Conservation (phyloP, 2,329 filamentous ascomycete species). For the Fusarium staphyleae region DNA sequence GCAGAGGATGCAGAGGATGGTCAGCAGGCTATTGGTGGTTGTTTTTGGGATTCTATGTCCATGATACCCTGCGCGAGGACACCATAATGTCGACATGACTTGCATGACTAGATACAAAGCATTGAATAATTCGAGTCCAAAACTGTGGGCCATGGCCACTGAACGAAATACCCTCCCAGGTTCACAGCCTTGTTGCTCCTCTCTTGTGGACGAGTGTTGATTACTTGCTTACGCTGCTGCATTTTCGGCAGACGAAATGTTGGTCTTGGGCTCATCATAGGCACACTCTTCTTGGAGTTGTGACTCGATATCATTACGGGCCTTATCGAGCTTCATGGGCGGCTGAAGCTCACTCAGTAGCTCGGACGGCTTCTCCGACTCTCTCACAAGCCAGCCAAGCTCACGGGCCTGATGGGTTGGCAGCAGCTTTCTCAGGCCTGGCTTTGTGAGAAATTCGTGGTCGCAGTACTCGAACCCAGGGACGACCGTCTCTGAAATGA, state of each 20-base stretch:
- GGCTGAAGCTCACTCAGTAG: background rate
- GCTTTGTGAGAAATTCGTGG: slow-evolving; percentile 68
- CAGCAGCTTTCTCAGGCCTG: slow-evolving; percentile 60
- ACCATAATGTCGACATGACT: slow-evolving; percentile 35
- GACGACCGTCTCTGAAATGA: slow-evolving; percentile 73
- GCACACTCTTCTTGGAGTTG: background rate
- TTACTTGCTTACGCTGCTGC: background rate
- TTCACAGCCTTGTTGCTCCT: background rate
- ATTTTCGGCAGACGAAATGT: background rate
- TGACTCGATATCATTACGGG: background rate
- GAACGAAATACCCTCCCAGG: background rate
- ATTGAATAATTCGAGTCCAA: slow-evolving; percentile 12
- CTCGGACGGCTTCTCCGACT: slow-evolving; percentile 10
- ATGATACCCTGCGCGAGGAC: slow-evolving; percentile 37
- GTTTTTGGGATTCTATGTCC: slow-evolving; percentile 26
- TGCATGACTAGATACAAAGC: slow-evolving; percentile 33
- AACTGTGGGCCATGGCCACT: background rate
- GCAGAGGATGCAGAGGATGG: slow-evolving; percentile 4
- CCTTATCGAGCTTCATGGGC: background rate
- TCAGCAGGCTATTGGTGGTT: slow-evolving; percentile 10
- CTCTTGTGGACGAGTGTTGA: background rate
- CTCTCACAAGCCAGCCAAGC: slow-evolving; percentile 55
- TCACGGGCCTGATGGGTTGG: slow-evolving; percentile 56
- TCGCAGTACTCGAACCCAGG: slow-evolving; percentile 73
- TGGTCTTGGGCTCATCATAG: background rate